Conservation (phyloP, 192 early-diverging fungal genomes). For the Dissophora globulifera region DNA sequence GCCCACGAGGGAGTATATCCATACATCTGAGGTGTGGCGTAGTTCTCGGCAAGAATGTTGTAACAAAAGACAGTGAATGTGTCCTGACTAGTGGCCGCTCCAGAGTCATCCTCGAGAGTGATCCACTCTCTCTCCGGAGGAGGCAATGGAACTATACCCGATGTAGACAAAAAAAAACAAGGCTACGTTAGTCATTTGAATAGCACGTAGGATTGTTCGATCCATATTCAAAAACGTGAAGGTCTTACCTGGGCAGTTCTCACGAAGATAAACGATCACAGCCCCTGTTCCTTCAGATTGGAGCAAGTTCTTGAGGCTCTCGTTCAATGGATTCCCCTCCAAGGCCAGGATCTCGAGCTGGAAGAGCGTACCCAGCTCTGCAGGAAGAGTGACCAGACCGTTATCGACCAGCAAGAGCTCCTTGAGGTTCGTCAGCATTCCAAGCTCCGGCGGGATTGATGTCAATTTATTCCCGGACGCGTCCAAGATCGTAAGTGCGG, state of each 20-base stretch:
- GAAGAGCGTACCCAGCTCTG: conserved; percentile 89
- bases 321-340: conserved; percentile 94
- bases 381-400: conserved; percentile 82
- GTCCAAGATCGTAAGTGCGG: conserved; percentile 80
- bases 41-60: conserved; percentile 92
- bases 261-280: conserved; percentile 87
- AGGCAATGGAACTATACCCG: conserved; percentile 77
- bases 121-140: conserved; percentile 95
- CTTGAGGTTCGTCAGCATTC: conserved; percentile 80
- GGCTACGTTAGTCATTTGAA: no score
- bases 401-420: conserved; percentile 95
- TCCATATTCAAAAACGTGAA: no score
- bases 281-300: conserved; percentile 89
- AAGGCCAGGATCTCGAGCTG: conserved; percentile 91
- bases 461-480: conserved; percentile 90
- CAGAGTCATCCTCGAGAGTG: conserved; percentile 75
- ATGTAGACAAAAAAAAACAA: no score
- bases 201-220: no score
- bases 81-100: conserved; percentile 69
- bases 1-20: conserved; percentile 97
- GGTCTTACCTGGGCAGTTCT: conserved; percentile 81
- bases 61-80: conserved; percentile 91
- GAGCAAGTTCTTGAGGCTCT: conserved; percentile 79
- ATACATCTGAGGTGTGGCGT: conserved; percentile 88
- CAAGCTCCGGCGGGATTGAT: conserved; percentile 87